Conservation (phyloP, 2,329 filamentous ascomycete species). For the Epichloe elymi region DNA sequence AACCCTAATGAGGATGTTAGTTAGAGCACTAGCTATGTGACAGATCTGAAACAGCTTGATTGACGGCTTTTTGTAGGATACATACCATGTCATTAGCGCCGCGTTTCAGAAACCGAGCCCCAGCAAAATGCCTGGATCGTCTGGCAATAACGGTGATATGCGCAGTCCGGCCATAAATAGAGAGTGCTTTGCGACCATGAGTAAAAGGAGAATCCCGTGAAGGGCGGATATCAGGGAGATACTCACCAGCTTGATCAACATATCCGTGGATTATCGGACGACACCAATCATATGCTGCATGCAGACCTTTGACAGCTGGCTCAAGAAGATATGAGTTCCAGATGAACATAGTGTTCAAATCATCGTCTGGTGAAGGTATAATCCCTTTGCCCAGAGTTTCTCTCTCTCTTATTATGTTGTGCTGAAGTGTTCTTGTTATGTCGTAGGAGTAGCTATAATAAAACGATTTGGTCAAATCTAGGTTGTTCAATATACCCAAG, state of each 20-base stretch:
- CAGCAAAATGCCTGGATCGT: constrained; percentile 84
- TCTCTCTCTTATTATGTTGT: constrained; percentile 78
- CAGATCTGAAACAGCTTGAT: neutral
- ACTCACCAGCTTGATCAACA: constrained; percentile 65
- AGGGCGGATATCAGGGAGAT: neutral
- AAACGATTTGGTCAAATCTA: constrained; percentile 83
- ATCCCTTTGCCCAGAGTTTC: constrained; percentile 53
- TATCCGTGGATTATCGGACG: constrained; percentile 92
- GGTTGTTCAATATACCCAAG: constrained; percentile 73
- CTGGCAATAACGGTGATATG: constrained; percentile 91
- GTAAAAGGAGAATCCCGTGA: neutral
- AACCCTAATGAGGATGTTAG: constrained; percentile 40
- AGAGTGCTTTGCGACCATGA: constrained; percentile 37
- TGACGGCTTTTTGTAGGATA: neutral
- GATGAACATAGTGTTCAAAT: constrained; percentile 91
- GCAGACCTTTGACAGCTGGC: constrained; percentile 56
- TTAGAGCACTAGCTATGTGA: neutral
- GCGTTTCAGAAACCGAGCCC: constrained; percentile 85
- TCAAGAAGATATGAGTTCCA: constrained; percentile 88
- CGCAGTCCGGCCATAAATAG: constrained; percentile 75
- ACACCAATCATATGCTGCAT: constrained; percentile 89
- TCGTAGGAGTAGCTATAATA: constrained; percentile 99
- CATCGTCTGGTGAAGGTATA: constrained; percentile 42
- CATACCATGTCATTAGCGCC: constrained; percentile 72
- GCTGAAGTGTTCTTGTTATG: constrained; percentile 80